These are phyloP conservation scores for Aureobasidium sp. DNA, from an alignment of 2,329 filamentous ascomycete genomes.

Conservation along the genomic window DNA sequence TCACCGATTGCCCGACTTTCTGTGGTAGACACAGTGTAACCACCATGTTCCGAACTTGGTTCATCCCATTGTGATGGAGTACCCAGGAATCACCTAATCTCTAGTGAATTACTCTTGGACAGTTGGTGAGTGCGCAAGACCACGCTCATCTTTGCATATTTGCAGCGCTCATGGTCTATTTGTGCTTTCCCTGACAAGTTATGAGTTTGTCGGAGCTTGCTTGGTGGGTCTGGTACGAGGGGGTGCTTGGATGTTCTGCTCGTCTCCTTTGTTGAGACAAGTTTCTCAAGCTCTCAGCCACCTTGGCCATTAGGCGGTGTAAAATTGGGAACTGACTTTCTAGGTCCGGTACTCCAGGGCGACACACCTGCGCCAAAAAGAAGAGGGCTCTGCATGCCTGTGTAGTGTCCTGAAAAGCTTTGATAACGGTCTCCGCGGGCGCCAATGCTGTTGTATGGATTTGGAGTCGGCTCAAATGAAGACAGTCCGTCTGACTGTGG, in stretches of 20 bases:
- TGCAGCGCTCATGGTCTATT: not conserved
- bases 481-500: conserved; percentile 15
- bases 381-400: conserved; percentile 35
- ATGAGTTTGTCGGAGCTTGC: not conserved
- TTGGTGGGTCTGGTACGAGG: not conserved
- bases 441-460: conserved; percentile 20
- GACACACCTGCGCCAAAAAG: conserved; percentile 34
- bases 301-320: conserved; percentile 19
- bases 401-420: conserved; percentile 24
- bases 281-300: not conserved
- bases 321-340: conserved; percentile 12
- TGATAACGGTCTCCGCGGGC: conserved; percentile 1
- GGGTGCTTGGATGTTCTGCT: not conserved
- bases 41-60: not conserved
- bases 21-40: no score
- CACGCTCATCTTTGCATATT: not conserved
- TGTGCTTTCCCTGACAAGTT: not conserved
- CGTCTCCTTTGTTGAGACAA: not conserved
- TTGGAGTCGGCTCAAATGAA: conserved; percentile 19
- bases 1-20: not conserved
- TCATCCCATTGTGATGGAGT: not conserved
- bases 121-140: not conserved
- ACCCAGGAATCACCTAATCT: not conserved
- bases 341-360: conserved; percentile 29
- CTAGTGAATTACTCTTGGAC: not conserved